Evolutionary conservation across 2,329 filamentous ascomycete genomes (phyloP), one percentile per base, ranked within the genome.

Genomic region (Hymenoscyphus fraxineus): DNA sequence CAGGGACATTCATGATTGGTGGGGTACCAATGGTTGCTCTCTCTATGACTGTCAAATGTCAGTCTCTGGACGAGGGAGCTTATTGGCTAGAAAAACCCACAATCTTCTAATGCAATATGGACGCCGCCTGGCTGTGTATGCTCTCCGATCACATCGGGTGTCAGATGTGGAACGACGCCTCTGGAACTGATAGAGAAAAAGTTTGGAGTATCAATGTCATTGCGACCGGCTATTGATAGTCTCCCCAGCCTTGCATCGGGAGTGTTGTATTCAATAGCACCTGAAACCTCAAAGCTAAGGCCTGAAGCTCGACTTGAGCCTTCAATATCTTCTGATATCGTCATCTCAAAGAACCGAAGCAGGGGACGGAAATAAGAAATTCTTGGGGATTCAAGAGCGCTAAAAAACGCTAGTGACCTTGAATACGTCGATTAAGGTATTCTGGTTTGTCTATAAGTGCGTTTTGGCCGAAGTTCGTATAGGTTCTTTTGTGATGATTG

Each of bases 101-200:
- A 98, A 77, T 99, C 95, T 81, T 99, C 95, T 35, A 98, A 80
- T 0, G 90, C 91, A 73, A 95, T 81, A 75, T 96, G 96, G 2
- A 91, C 82, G 32, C 90, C 90, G 35, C 81, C 80, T 65, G 96
- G 81, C 5, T 83, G 76, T 0, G 88, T 87, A 72, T 89, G 81
- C 63, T 86, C 88, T 51, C 78, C 76, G 69, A 95, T 81, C 66
- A 90, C 90, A 80, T 99, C 95, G 47, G 93, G 93, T 2, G 93
- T 91, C 68, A 99, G 79, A 78, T 99, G 95, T 60, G 95, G 93
- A 41, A 98, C 81, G 1, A 85, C 86, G 27, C 95, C 95, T 72
- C 95, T 85, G 40, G 95, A 97, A 2, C 91, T 90, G 69, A 90
- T 82, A 60, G 87, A 88, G 65, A 97, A 80, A 76, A 90, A 96